Evolutionary conservation across 805 yeast species (phyloP).

Genomic region (Candida sanyiensis): DNA sequence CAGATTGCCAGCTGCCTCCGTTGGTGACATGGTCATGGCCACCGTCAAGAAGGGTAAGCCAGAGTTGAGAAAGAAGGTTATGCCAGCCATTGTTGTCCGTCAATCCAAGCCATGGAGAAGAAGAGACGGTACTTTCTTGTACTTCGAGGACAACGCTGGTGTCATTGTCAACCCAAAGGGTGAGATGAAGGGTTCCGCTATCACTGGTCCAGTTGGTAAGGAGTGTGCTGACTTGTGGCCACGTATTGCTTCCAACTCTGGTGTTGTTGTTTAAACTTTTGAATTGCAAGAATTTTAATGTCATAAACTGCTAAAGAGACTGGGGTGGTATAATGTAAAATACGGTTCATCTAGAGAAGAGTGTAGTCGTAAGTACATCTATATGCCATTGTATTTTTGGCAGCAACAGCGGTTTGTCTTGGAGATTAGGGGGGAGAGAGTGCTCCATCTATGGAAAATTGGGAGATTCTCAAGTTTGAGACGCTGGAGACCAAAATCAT

Average conservation of each 20-base stretch:
- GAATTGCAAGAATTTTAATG: constrained; percentile 23
- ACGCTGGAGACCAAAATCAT: too few relatives aligned
- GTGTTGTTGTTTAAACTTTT: constrained; percentile 90
- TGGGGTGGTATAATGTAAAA: constrained; percentile 23
- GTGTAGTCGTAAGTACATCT: constrained; percentile 2
- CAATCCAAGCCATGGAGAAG: constrained; percentile 99
- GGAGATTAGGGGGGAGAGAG: too few relatives aligned
- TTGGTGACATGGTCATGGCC: constrained; percentile 99
- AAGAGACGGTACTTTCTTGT: constrained; percentile 98
- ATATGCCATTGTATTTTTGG: too few relatives aligned
- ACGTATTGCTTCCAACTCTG: constrained; percentile 99
- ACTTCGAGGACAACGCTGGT: constrained; percentile 99
- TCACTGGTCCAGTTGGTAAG: constrained; percentile 99
- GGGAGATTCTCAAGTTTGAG: too few relatives aligned
- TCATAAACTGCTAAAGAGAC: constrained; percentile 20
- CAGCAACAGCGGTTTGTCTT: too few relatives aligned
- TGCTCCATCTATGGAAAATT: too few relatives aligned
- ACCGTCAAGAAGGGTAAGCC: constrained; percentile 99
- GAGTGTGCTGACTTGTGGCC: constrained; percentile 99
- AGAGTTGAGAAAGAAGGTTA: constrained; percentile 99
- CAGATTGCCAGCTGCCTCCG: constrained; percentile 99
- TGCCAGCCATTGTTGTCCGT: constrained; percentile 99
- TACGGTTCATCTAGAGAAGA: constrained; percentile 12
- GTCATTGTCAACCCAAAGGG: constrained; percentile 99
- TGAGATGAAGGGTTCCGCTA: constrained; percentile 99